Evolutionary conservation across 805 yeast genomes (phyloP), one percentile per base, ranked within the genome.

Genomic region (Yamadazyma sp.): DNA sequence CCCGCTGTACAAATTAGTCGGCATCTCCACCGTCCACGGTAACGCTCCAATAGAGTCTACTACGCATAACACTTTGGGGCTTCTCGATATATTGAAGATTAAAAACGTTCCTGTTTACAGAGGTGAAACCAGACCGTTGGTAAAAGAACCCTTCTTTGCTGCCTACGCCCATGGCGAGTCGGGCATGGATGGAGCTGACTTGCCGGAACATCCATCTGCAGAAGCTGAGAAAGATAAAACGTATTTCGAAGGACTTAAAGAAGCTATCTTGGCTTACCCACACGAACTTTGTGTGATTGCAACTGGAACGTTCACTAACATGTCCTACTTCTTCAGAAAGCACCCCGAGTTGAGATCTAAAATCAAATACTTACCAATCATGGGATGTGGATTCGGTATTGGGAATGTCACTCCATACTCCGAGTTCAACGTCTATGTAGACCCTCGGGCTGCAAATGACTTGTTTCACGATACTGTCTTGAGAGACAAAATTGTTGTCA

Each of bases 21-120:
- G 93, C 2, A 70, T 85, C n/a, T 78, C 88, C 20, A 80, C 91
- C 0, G 82, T 81, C 15, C 82, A 78, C 52, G 95, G 95, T 1
- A 82, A 82, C 47, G 77, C 87, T 0, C 67, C 84, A 4, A 63
- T 81, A 12, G 68, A 67, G 6, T 67, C 74, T 51, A 85, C 95
- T 2, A 80, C 93, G 2, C 67, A 67, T 40, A 88, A 87, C 50
- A 73, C 95, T 0, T 57, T 83, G 25, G 77, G 86, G 2, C 54
- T 87, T 9, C 58, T 87, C 11, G 83, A 89, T 6, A 78, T 82
- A 0, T 62, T 84, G 17, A 63, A 62, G 38, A 57, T 54, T 8
- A 54, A 61, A n/a, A 68, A 73, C 5, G 63, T 85, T 2, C 80
- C 79, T 0, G 88, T 88, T 0, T 87, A 75, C 45, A 64, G 77